Base-by-base conservation (phyloP, 345 rosid genomes). In the Geranium brycei region DNA sequence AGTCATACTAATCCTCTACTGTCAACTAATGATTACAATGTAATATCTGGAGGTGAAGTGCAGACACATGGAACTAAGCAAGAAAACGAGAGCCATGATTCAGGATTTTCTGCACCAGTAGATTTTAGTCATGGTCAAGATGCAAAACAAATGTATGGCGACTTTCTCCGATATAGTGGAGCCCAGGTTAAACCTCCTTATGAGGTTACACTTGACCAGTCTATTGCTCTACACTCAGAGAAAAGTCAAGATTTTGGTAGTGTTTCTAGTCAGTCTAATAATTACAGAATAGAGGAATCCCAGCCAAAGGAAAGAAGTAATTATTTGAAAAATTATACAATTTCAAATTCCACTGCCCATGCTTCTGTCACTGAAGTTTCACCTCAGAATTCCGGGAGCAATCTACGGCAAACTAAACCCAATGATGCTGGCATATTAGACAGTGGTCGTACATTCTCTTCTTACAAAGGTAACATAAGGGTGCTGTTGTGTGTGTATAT, bases 241-340 rank as follows among this genome's bases (percentile, higher is more conserved):
- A 68, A 73, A 28, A 76, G 72, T 71, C 82, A 62, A 51, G 73
- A 53, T 66, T 64, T 65, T 35, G 65, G 60, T 73, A 62, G 65
- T 58, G 60, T 63, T 69, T 66, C 72, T 68, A 58, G 56, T 68
- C 66, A 62, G 58, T 77, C 73, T 69, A 74, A 66, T 72, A 30
- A 69, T 51, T 57, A 30, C 53, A 71, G 68, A 57, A 65, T 19
- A 58, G 79, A 69, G 62, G 78, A 70, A 56, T 57, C 73, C 41
- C 71, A 63, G 31, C 62, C 73, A 56, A 78, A 68, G 60, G 85
- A 73, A 67, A 77, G 70, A 60, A 80, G 69, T 59, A 76, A 70
- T 31, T 69, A 65, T 47, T 65, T 62, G 3, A 73, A 65, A 76
- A 71, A 72, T 62, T 69, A 71, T 62, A 17, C 75, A 28, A 53